Evolutionary conservation across 1,284 basidiomycete species (phyloP).

Genomic region (Malassezia vespertilionis): DNA sequence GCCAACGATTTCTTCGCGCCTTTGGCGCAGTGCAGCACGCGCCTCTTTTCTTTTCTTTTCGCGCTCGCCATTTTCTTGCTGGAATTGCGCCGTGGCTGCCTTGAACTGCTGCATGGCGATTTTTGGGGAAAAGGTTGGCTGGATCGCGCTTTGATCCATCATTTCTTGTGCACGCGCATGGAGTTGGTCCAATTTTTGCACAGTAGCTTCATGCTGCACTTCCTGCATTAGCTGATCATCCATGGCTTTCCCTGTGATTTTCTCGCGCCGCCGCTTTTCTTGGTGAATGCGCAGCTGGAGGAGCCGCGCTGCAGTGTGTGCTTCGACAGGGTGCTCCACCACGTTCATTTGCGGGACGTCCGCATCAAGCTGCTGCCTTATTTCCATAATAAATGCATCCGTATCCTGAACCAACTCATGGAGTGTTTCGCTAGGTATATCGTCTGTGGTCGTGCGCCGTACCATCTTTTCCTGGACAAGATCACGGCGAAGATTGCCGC

Average conservation of each 20-base stretch:
- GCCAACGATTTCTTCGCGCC: not conserved
- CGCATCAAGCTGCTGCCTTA: constrained; percentile 20
- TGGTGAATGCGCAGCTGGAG: constrained; percentile 37
- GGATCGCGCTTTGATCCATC: constrained; percentile 33
- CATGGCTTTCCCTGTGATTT: constrained; percentile 14
- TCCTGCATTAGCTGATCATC: constrained; percentile 13
- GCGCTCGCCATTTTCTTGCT: not conserved
- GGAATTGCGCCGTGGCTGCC: constrained; percentile 17
- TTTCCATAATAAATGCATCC: constrained; percentile 15
- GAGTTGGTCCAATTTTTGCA: constrained; percentile 20
- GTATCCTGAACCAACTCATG: constrained; percentile 14
- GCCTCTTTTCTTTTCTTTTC: not conserved
- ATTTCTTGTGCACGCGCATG: constrained; percentile 25
- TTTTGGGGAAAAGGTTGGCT: constrained; percentile 29
- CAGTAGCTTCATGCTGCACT: constrained; percentile 15
- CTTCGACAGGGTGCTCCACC: constrained; percentile 31
- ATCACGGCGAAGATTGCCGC: not conserved
- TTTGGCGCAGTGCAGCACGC: not conserved
- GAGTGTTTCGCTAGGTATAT: constrained; percentile 11
- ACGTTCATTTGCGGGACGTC: constrained; percentile 23
- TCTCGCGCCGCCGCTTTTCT: constrained; percentile 28
- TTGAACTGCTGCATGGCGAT: constrained; percentile 26
- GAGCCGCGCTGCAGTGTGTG: constrained; percentile 29
- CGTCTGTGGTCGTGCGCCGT: not conserved
- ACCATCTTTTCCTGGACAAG: not conserved